Conservation (phyloP, 225 moss, liverwort and hornwort genomes). For the Physcomitrellopsis africana region DNA sequence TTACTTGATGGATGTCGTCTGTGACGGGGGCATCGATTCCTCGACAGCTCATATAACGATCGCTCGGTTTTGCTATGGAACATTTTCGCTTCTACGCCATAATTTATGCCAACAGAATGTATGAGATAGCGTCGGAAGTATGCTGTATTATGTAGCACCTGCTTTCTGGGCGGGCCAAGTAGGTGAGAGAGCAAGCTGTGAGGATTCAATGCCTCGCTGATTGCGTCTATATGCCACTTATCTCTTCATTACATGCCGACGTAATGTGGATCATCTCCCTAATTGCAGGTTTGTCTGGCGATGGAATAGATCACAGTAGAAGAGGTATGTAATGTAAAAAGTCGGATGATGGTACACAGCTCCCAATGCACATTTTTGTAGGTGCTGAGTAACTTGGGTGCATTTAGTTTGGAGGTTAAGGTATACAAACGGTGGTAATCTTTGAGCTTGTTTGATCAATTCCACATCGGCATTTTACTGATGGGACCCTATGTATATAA, state of each 20-base stretch:
- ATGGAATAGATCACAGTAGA: neutral
- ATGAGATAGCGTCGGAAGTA: neutral
- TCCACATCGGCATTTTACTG: neutral
- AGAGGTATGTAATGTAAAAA: neutral
- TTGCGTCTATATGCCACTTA: no score
- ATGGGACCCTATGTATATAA: no score
- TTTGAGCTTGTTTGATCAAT: neutral
- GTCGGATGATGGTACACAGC: neutral
- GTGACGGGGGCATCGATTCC: neutral
- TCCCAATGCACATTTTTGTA: conserved; percentile 1
- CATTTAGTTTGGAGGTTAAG: conserved; percentile 1
- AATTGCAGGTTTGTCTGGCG: neutral
- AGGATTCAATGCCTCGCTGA: conserved; percentile 7
- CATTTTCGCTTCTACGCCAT: neutral
- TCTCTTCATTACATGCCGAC: neutral
- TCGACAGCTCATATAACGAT: neutral
- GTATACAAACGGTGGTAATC: neutral
- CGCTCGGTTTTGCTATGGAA: neutral
- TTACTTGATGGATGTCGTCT: neutral
- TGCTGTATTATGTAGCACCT: neutral
- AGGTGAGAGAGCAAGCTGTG: neutral
- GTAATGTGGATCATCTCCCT: neutral
- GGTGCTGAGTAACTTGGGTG: neutral
- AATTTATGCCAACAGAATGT: no score
- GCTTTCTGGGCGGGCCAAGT: neutral